Base-by-base conservation (phyloP, 2,329 filamentous ascomycete species). In the Fusarium sp. region DNA sequence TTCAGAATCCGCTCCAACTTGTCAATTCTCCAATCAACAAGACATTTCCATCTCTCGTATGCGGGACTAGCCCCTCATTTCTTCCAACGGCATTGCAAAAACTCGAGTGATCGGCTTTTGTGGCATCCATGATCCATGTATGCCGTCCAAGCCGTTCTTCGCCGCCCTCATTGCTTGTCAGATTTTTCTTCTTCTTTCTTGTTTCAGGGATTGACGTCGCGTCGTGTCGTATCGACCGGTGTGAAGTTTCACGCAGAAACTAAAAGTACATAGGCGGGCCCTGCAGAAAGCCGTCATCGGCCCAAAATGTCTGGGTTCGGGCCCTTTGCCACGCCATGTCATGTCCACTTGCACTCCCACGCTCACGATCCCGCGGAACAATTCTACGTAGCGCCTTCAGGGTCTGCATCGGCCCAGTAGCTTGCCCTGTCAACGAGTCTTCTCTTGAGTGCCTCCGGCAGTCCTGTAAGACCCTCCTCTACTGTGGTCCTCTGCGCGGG, bases 251-350 rank as follows among this genome's bases (percentile, higher is more conserved):
- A 43, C 22, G 12, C 25, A 42, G 24, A n/a, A 43, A 53, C 24
- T 25, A 10, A n/a, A 43, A n/a, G 34, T 43, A 29, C 29, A 47
- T 38, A 54, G 22, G 49, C 30, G 59, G 63, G 56, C 45, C 63
- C 44, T 50, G 40, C 34, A 42, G 45, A 66, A 55, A 68, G 65
- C 71, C 68, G 71, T 74, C 66, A 73, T 74, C 72, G 70, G 58
- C 56, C 52, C 55, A 61, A 59, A 40, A 22, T 46, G 58, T 57
- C 60, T 43, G 62, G 44, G 57, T 56, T 54, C 63, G 58, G 58
- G 46, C 63, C 22, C 34, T 42, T 42, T 53, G 50, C 32, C 32
- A 53, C 50, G 24, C 50, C 50, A 53, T 42, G 50, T n/a, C 50
- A 20, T n/a, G 24, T 25, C 50, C 34, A 52, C 50, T 53, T n/a